A percentile compares a stretch with the other conserved stretches of the same genome.
phyloP scores from a whole-genome alignment of 2,329 filamentous ascomycete species.

The Pyrenophora tritici-repentis region DNA sequence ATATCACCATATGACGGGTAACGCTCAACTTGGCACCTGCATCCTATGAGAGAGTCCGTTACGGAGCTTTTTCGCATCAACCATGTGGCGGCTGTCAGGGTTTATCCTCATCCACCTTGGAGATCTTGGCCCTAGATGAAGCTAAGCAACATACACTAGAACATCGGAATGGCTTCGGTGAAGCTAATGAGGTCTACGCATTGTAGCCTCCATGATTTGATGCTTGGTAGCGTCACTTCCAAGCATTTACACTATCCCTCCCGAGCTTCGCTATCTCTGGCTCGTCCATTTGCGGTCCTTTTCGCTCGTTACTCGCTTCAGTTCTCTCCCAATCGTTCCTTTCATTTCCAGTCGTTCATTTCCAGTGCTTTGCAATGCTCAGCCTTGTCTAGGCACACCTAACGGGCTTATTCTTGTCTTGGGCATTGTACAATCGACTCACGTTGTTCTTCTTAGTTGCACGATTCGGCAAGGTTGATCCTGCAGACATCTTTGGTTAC shows the following conservation, averaged over 20 bases:
- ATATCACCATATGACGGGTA: too few relatives aligned
- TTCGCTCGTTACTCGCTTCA: background rate
- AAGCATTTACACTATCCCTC: background rate
- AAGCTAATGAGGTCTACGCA: background rate
- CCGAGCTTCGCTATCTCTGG: background rate
- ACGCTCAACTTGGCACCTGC: slow-evolving; percentile 13
- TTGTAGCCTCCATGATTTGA: slow-evolving; percentile 17
- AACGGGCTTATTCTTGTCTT: slow-evolving; percentile 6
- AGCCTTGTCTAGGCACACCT: slow-evolving; percentile 12
- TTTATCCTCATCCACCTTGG: background rate
- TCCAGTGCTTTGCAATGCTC: slow-evolving; percentile 13
- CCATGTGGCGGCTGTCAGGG: background rate
- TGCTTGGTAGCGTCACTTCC: slow-evolving; percentile 10
- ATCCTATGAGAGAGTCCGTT: slow-evolving; percentile 1
- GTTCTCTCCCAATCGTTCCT: background rate
- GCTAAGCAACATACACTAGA: background rate
- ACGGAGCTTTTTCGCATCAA: background rate
- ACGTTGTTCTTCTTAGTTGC: slow-evolving; percentile 13
- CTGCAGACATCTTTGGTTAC: slow-evolving; percentile 5
- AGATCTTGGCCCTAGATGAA: slow-evolving; percentile 2
- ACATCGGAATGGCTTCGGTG: too few relatives aligned
- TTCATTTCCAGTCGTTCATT: background rate
- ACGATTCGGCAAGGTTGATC: slow-evolving; percentile 19
- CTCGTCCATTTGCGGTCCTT: background rate
- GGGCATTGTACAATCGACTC: slow-evolving; percentile 2